Percentiles rank a stretch among this genome's conserved stretches.
These are phyloP conservation scores for Globisporangium paroecandrum DNA, from an alignment of 352 stramenopile species.

Conservation along the genomic window DNA sequence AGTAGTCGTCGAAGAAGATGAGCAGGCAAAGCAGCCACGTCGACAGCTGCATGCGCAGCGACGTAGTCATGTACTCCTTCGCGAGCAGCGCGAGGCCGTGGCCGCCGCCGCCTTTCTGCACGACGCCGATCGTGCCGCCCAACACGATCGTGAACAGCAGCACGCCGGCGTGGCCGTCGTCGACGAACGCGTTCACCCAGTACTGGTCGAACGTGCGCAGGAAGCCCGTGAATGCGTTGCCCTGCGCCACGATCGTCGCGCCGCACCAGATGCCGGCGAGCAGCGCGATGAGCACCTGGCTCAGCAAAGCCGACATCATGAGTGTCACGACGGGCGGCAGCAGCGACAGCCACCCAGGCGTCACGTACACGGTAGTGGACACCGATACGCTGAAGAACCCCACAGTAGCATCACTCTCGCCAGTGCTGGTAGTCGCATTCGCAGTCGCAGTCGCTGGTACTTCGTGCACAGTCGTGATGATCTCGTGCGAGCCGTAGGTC, in stretches of 20 bases:
- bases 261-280: constrained; percentile 86
- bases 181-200: constrained; percentile 81
- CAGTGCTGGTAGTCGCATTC: constrained; percentile 3
- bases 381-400: constrained; percentile 30
- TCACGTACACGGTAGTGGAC: constrained; percentile 49
- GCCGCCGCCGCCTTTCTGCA: constrained; percentile 85
- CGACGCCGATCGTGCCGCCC: constrained; percentile 83
- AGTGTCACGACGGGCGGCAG: constrained; percentile 73
- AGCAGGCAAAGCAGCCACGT: constrained; percentile 81
- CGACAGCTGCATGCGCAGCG: constrained; percentile 78
- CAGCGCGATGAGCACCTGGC: constrained; percentile 79
- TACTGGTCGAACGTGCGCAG: constrained; percentile 86
- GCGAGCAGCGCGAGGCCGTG: constrained; percentile 78
- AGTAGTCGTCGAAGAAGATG: constrained; percentile 94
- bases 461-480: constrained; percentile 46
- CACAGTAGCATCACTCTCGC: constrained; percentile 25
- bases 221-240: constrained; percentile 73
- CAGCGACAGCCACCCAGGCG: constrained; percentile 70
- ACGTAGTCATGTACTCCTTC: constrained; percentile 81
- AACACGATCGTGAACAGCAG: constrained; percentile 89
- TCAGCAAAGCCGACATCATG: constrained; percentile 64
- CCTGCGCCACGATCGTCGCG: constrained; percentile 75
- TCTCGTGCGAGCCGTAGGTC: constrained; percentile 39
- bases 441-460: background rate
- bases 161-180: constrained; percentile 79